Percentiles rank a stretch among this genome's conserved stretches.
phyloP scores from a whole-genome alignment of 75 land plant species.

The Pinus albicaulis region DNA sequence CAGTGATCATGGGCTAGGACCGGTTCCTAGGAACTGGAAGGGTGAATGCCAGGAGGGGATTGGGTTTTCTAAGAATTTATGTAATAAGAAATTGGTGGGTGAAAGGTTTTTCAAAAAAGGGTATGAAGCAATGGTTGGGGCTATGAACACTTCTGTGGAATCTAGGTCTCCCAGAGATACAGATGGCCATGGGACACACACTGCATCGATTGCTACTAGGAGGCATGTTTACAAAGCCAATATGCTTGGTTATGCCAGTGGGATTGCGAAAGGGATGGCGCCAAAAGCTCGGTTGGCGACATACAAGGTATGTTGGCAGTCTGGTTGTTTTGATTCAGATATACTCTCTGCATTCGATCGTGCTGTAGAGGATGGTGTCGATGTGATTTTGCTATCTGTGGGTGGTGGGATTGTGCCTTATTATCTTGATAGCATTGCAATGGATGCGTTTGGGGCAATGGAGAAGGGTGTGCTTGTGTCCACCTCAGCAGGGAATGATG shows the following conservation, averaged over 20 bases:
- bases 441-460: constrained; percentile 86
- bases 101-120: constrained; percentile 81
- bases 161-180: constrained; percentile 78
- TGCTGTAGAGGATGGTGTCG: constrained; percentile 96
- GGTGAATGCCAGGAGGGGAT: constrained; percentile 65
- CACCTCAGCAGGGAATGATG: constrained; percentile 92
- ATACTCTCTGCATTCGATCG: constrained; percentile 91
- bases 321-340: constrained; percentile 93
- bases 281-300: constrained; percentile 84
- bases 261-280: constrained; percentile 76
- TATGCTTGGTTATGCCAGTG: constrained; percentile 64
- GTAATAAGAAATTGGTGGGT: constrained; percentile 85
- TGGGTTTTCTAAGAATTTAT: constrained; percentile 33
- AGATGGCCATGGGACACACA: constrained; percentile 91
- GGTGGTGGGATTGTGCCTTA: constrained; percentile 90
- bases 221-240: constrained; percentile 49
- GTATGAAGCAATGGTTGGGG: constrained; percentile 55
- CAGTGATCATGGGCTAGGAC: constrained; percentile 58
- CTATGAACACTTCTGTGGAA: constrained; percentile 56
- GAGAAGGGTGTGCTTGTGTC: constrained; percentile 80
- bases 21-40: constrained; percentile 74
- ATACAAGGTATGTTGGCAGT: constrained; percentile 95
- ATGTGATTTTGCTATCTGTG: constrained; percentile 86
- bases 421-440: constrained; percentile 88
- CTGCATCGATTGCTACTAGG: constrained; percentile 80